Evolutionary conservation across 345 rosid genomes (phyloP).

Genomic region (Euphorbia tirucalli): DNA sequence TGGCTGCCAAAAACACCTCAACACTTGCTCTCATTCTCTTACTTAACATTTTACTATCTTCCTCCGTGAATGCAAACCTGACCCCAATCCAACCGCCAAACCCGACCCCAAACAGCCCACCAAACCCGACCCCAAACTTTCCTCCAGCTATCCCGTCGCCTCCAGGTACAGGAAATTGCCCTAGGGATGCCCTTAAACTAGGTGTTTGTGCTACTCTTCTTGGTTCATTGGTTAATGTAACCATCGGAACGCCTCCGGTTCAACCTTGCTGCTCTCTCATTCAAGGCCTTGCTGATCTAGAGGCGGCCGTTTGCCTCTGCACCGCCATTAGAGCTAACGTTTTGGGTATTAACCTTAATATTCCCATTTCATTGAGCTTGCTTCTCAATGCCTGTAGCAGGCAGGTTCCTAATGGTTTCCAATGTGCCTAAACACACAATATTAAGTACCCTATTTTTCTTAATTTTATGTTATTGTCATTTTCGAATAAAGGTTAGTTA

Average conservation of each 20-base stretch:
- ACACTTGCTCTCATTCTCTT: conserved; percentile 47
- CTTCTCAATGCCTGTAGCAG: conserved; percentile 49
- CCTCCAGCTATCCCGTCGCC: conserved; percentile 18
- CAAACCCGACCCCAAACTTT: conserved; percentile 32
- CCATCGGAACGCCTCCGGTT: conserved; percentile 46
- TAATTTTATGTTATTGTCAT: background rate
- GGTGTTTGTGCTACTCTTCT: conserved; percentile 52
- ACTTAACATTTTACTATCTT: conserved; percentile 49
- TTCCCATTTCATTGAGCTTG: conserved; percentile 48
- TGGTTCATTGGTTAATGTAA: conserved; percentile 47
- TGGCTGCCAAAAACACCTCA: conserved; percentile 48
- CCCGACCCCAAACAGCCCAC: conserved; percentile 11
- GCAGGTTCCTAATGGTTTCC: conserved; percentile 42
- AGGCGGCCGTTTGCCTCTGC: conserved; percentile 58
- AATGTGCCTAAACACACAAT: conserved; percentile 29
- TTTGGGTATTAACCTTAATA: conserved; percentile 49
- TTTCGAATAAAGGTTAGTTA: background rate
- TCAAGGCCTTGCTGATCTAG: conserved; percentile 47
- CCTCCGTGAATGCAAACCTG: conserved; percentile 42
- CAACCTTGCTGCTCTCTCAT: conserved; percentile 50
- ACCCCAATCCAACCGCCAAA: conserved; percentile 23
- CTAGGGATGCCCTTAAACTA: conserved; percentile 48
- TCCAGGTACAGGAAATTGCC: conserved; percentile 35
- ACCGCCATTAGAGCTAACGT: conserved; percentile 51
- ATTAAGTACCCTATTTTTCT: background rate